Percentiles rank a stretch among this genome's conserved stretches.
Conservation (phyloP, 495 filamentous ascomycete species). For the Podospora sp. region DNA sequence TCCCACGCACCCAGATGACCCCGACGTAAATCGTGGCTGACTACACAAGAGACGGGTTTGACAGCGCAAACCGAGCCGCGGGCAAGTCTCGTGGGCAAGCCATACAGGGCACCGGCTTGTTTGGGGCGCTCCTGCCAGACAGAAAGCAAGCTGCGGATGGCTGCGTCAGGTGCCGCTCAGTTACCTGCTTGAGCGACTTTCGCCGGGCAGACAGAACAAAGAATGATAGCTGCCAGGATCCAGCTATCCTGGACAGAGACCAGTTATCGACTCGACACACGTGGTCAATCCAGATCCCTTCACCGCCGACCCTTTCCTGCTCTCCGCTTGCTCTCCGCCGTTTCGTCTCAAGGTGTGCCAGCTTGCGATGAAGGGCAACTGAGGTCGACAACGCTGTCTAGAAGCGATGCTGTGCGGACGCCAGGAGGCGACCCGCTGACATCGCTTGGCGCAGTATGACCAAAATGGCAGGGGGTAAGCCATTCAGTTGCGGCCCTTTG, state of each 20-base stretch:
- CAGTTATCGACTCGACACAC: conserved; percentile 55
- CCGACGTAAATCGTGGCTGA: conserved; percentile 40
- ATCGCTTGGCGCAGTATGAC: conserved; percentile 6
- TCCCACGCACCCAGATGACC: conserved; percentile 38
- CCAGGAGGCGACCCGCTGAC: not conserved
- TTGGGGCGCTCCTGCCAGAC: conserved; percentile 45
- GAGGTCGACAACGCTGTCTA: not conserved
- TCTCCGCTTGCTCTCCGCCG: not conserved
- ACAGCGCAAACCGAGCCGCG: conserved; percentile 49
- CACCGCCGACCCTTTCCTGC: conserved; percentile 17
- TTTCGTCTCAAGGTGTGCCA: not conserved
- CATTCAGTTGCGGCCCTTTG: conserved; percentile 4
- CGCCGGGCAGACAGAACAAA: conserved; percentile 48
- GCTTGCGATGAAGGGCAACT: not conserved
- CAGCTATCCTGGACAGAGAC: conserved; percentile 39
- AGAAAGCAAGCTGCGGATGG: conserved; percentile 48
- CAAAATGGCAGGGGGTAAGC: not conserved
- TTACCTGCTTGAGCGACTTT: conserved; percentile 38
- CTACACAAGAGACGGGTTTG: conserved; percentile 52
- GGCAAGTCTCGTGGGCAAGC: conserved; percentile 34
- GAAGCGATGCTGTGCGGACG: not conserved
- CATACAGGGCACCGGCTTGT: conserved; percentile 52
- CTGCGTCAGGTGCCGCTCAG: conserved; percentile 55
- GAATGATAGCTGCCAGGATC: conserved; percentile 38
- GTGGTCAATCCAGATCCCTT: conserved; percentile 32